These are phyloP conservation scores for Fusarium haematococcum DNA, from an alignment of 2,329 filamentous ascomycete species.

Conservation along the genomic window DNA sequence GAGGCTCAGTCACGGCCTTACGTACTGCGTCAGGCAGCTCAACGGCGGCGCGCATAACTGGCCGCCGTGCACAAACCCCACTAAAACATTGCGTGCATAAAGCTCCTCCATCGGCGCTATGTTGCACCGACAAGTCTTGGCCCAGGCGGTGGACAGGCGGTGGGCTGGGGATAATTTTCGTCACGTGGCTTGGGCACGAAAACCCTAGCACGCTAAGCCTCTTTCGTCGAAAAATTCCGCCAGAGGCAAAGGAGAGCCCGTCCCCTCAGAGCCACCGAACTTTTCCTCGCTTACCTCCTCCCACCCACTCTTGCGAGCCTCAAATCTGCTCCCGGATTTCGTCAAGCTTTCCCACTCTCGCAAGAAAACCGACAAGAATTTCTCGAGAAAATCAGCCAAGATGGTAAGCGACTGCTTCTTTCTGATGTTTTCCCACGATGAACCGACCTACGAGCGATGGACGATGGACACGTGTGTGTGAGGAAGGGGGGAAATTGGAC, in stretches of 20 bases:
- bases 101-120: constrained; percentile 24
- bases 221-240: constrained; percentile 54
- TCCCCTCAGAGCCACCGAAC: constrained; percentile 57
- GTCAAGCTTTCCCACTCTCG: constrained; percentile 62
- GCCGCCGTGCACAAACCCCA: constrained; percentile 27
- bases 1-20: constrained; percentile 31
- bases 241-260: constrained; percentile 49
- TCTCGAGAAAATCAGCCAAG: constrained; percentile 69
- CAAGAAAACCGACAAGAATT: constrained; percentile 56
- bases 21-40: constrained; percentile 24
- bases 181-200: constrained; percentile 54
- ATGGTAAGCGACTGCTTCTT: constrained; percentile 69
- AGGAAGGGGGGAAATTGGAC: constrained; percentile 35
- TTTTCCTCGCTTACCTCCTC: constrained; percentile 63
- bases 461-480: constrained; percentile 33
- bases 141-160: not conserved
- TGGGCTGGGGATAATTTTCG: not conserved
- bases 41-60: constrained; percentile 33
- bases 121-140: constrained; percentile 32
- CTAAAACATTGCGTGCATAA: constrained; percentile 34
- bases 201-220: constrained; percentile 55
- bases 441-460: constrained; percentile 35
- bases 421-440: constrained; percentile 32
- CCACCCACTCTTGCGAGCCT: constrained; percentile 62
- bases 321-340: constrained; percentile 69